Base-by-base conservation (phyloP, 2,329 filamentous ascomycete genomes). In the Talaromyces sp. region DNA sequence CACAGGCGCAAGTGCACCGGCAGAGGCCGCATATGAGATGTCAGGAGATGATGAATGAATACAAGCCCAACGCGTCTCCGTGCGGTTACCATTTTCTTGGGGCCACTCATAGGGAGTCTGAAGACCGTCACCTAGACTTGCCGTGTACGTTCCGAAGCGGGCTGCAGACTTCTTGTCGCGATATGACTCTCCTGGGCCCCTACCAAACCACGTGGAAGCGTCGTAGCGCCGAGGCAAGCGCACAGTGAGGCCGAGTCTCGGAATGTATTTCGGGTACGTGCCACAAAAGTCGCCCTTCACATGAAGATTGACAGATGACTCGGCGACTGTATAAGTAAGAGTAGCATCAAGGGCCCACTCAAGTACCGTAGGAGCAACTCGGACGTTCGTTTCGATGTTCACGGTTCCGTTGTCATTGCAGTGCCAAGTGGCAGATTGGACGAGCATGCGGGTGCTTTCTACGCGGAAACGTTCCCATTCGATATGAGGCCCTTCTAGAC, bases 61-160 rank as follows among this genome's bases (percentile, higher is more conserved):
- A 11, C 77, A 75, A 3, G 90, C 74, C 71, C 71, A 73, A 10
- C 67, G 45, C 3, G 71, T 72, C 0, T 71, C 70, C 27, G 66
- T 67, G 0, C 70, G 67, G 29, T 73, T 72, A 17, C 72, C 72
- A 25, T 69, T 69, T 51, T 73, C 72, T 47, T 73, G 71, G 0
- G 72, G 72, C 3, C 70, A 69, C 34, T 74, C 72, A n/a, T 74
- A 74, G 1, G 68, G 64, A 0, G 71, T 73, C 10, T 73, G 70
- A 11, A 74, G 66, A 11, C 68, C 54, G 0, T 60, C 67, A 15
- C n/a, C 1, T 2, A 61, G 61, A 2, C 65, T 69, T 2, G 68
- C 64, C 0, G 58, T 65, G 38, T 69, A 72, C 6, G 70, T 36
- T 2, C 71, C 70, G 4, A 72, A 19, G 10, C 68, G 70, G 40